Conservation (phyloP, 2,329 filamentous ascomycete genomes). For the Neonectria neomacrospora region DNA sequence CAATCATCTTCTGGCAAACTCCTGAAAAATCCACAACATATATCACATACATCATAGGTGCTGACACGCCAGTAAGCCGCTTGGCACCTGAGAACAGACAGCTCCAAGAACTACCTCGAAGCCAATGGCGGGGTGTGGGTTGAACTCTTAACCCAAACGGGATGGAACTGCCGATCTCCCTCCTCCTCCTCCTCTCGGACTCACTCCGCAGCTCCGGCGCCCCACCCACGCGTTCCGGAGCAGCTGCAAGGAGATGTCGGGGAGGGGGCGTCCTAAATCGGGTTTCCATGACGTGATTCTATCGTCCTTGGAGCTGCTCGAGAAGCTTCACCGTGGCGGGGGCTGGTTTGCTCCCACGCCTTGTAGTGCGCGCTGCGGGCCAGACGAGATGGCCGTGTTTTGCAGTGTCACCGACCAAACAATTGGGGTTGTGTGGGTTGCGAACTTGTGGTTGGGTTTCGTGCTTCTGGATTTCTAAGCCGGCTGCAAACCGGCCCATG, state of each 20-base stretch:
- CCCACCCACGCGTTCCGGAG: neutral
- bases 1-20: neutral
- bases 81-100: neutral
- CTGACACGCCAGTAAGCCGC: neutral
- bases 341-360: neutral
- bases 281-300: neutral
- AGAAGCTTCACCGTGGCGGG: neutral
- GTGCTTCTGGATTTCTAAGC: neutral
- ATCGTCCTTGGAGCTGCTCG: neutral
- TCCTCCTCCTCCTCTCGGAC: too few species aligned
- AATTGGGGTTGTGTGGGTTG: neutral
- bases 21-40: neutral
- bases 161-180: neutral
- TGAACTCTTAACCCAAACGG: neutral
- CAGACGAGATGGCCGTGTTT: neutral
- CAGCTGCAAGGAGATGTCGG: neutral
- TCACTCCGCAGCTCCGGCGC: neutral
- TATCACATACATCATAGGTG: neutral
- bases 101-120: neutral
- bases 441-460: neutral
- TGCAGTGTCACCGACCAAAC: too few species aligned
- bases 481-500: neutral
- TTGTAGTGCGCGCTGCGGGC: neutral
- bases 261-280: neutral
- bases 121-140: neutral